Conservation (phyloP, 495 filamentous ascomycete species). For the Penicillium antarcticum region DNA sequence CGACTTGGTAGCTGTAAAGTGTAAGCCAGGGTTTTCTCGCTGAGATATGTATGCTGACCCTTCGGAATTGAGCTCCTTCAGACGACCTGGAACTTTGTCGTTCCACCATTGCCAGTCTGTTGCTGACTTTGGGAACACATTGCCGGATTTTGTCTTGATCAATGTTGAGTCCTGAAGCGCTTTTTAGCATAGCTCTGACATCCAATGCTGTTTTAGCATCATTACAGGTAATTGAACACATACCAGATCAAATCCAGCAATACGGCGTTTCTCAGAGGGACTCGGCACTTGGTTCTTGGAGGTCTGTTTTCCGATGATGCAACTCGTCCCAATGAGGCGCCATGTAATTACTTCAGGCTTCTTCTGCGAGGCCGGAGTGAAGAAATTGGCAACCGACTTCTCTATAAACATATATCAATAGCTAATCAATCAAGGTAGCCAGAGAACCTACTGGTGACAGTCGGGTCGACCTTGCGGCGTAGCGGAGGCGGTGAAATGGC, state of each 20-base stretch:
- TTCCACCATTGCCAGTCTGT: slow-evolving; percentile 98
- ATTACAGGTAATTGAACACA: slow-evolving; percentile 16
- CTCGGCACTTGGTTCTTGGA: slow-evolving; percentile 26
- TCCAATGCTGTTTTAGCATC: no score
- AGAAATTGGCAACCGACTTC: slow-evolving; percentile 78
- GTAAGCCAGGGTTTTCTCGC: neutral
- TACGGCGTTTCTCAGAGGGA: slow-evolving; percentile 43
- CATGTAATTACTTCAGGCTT: slow-evolving; percentile 75
- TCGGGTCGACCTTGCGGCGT: slow-evolving; percentile 62
- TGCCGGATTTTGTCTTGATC: slow-evolving; percentile 75
- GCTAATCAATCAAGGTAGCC: neutral
- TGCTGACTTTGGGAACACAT: slow-evolving; percentile 64
- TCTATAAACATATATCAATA: slow-evolving; percentile 28
- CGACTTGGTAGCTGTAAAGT: slow-evolving; percentile 62
- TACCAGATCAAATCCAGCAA: slow-evolving; percentile 92
- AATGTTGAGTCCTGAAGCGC: slow-evolving; percentile 75
- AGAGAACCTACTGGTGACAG: slow-evolving; percentile 63
- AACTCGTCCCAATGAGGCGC: slow-evolving; percentile 61
- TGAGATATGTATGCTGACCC: slow-evolving; percentile 50
- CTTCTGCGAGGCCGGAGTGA: slow-evolving; percentile 85
- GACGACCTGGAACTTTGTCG: slow-evolving; percentile 56
- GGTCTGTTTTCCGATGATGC: slow-evolving; percentile 74
- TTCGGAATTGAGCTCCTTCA: slow-evolving; percentile 65
- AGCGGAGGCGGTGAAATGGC: slow-evolving; percentile 46
- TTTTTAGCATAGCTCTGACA: neutral